These are phyloP conservation scores for Dissophora ornata DNA, from an alignment of 192 early-diverging fungal species.

Conservation along the genomic window DNA sequence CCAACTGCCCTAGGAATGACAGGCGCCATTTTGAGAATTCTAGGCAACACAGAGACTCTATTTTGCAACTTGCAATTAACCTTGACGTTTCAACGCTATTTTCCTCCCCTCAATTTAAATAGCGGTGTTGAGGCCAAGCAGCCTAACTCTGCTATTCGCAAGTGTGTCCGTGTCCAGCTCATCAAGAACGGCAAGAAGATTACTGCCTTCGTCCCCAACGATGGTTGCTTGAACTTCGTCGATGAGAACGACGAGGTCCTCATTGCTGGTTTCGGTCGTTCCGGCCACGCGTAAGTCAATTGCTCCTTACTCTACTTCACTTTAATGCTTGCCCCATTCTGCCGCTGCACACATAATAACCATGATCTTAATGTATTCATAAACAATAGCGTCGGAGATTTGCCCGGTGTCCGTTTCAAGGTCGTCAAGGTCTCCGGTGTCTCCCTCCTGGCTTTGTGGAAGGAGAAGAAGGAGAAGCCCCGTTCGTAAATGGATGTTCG, in stretches of 20 bases:
- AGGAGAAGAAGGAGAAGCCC: constrained; percentile 99
- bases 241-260: constrained; percentile 99
- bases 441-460: constrained; percentile 98
- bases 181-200: constrained; percentile 99
- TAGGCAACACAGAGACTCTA: too few species aligned
- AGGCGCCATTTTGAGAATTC: too few species aligned
- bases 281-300: constrained; percentile 90
- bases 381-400: constrained; percentile 85
- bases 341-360: too few species aligned
- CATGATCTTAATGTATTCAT: too few species aligned
- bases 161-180: constrained; percentile 99
- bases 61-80: too few species aligned
- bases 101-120: constrained; percentile 15
- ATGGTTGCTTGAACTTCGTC: constrained; percentile 99
- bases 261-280: constrained; percentile 99
- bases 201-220: constrained; percentile 99
- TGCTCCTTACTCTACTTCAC: background rate
- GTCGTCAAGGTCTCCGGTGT: constrained; percentile 99
- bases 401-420: constrained; percentile 99
- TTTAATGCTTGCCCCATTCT: too few species aligned
- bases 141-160: constrained; percentile 99
- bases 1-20: too few species aligned
- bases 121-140: constrained; percentile 99
- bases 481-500: constrained; percentile 74
- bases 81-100: too few species aligned